phyloP scores from a whole-genome alignment of 345 rosid species.

The Dimocarpus longan region DNA sequence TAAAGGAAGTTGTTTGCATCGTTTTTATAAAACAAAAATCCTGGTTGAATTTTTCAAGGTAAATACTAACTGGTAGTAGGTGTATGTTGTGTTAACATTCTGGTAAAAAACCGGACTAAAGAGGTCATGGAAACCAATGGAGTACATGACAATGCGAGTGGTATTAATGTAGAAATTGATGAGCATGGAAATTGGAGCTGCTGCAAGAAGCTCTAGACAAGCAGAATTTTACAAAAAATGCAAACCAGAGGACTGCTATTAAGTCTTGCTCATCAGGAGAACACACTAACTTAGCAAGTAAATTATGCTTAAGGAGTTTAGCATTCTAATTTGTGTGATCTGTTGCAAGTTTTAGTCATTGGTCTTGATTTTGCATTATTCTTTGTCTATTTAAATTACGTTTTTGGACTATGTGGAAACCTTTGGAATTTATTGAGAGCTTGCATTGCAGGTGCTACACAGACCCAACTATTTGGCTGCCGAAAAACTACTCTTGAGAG shows the following conservation, averaged over 20 bases:
- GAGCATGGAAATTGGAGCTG: neutral
- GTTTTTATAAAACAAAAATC: neutral
- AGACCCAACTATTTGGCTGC: conserved; percentile 1
- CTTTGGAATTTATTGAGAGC: neutral
- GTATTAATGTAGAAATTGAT: conserved; percentile 8
- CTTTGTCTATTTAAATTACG: neutral
- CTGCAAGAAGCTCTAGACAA: conserved; percentile 13
- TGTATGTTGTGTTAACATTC: neutral
- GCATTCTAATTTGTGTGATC: neutral
- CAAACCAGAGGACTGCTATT: neutral
- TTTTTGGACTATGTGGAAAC: neutral
- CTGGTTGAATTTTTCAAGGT: neutral
- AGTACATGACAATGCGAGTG: neutral
- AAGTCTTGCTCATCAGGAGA: conserved; percentile 1
- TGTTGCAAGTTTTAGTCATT: neutral
- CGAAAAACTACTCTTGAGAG: neutral
- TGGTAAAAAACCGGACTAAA: neutral
- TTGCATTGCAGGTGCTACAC: conserved; percentile 13
- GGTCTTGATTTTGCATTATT: neutral
- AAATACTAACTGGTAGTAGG: neutral
- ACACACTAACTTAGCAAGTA: conserved; percentile 5
- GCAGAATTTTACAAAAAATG: conserved; percentile 21
- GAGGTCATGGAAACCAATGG: neutral
- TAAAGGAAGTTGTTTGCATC: neutral
- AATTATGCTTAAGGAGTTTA: neutral